A percentile compares a stretch with the other conserved stretches of the same genome.
phyloP scores from a whole-genome alignment of 75 land plant species.

The Cryptomeria japonica region DNA sequence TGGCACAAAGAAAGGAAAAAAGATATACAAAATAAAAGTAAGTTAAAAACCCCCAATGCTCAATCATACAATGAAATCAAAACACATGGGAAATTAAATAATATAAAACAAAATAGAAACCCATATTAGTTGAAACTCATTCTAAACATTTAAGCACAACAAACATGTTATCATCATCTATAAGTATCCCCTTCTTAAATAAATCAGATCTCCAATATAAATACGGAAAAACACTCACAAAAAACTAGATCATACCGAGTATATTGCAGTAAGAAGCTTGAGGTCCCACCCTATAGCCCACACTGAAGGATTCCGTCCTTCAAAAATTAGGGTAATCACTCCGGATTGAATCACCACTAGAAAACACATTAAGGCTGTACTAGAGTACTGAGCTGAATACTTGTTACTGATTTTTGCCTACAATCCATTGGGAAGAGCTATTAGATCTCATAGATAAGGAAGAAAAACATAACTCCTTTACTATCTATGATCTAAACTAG shows the following conservation, averaged over 20 bases:
- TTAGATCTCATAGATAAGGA: background rate
- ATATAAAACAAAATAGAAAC: too few relatives aligned
- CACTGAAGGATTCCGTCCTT: constrained; percentile 22
- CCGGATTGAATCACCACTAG: constrained; percentile 59
- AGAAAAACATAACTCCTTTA: background rate
- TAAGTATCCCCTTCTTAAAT: too few relatives aligned
- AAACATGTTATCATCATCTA: too few relatives aligned
- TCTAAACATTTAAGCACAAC: too few relatives aligned
- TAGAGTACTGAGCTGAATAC: constrained; percentile 51
- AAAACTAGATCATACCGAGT: constrained; percentile 25
- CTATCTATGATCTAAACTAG: background rate
- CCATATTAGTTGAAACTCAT: too few relatives aligned
- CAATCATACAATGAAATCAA: too few relatives aligned
- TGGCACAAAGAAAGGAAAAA: too few relatives aligned
- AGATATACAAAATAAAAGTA: too few relatives aligned
- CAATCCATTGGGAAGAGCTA: background rate
- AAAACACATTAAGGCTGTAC: constrained; percentile 41
- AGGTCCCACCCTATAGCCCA: constrained; percentile 56
- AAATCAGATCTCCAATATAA: too few relatives aligned
- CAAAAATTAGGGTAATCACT: constrained; percentile 35
- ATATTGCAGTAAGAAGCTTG: constrained; percentile 36
- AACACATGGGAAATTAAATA: too few relatives aligned
- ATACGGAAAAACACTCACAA: too few relatives aligned
- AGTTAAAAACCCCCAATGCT: too few relatives aligned
- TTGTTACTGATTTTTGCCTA: constrained; percentile 21